phyloP scores from a whole-genome alignment of 768 basidiomycete species.

The Termitomyces sp. region DNA sequence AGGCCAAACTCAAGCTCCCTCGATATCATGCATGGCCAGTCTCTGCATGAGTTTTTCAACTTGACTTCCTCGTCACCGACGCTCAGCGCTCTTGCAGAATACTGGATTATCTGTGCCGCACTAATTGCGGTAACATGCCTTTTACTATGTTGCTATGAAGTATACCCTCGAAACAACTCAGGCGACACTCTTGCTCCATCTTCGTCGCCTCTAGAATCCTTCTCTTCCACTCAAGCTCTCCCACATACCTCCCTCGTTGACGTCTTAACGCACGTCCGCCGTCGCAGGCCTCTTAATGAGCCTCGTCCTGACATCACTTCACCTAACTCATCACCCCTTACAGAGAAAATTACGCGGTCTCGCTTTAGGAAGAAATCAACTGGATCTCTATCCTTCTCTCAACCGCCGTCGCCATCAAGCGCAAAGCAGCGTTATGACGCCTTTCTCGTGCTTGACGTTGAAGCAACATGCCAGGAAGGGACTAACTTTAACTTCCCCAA shows the following conservation, averaged over 20 bases:
- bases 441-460: slow-evolving; percentile 86
- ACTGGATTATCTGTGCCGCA: slow-evolving; percentile 11
- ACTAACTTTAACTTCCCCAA: slow-evolving; percentile 82
- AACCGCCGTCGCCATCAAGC: slow-evolving; percentile 9
- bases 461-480: slow-evolving; percentile 73
- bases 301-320: neutral
- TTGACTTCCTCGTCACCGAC: neutral
- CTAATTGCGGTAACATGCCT: slow-evolving; percentile 23
- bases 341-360: slow-evolving; percentile 6
- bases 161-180: slow-evolving; percentile 6
- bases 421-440: slow-evolving; percentile 55
- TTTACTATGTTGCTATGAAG: slow-evolving; percentile 20
- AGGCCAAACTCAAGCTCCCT: neutral
- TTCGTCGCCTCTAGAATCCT: neutral
- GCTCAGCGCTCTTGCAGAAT: slow-evolving; percentile 7
- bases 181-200: slow-evolving; percentile 1
- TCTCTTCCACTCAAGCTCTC: neutral
- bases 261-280: slow-evolving; percentile 8
- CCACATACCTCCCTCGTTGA: neutral
- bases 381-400: slow-evolving; percentile 6
- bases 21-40: neutral
- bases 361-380: slow-evolving; percentile 12
- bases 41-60: neutral
- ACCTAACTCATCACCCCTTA: neutral
- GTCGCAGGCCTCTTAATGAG: slow-evolving; percentile 1